Evolutionary conservation across 345 rosid genomes (phyloP), one percentile per base, ranked within the genome.

Genomic region (Eucalyptus brandiana): DNA sequence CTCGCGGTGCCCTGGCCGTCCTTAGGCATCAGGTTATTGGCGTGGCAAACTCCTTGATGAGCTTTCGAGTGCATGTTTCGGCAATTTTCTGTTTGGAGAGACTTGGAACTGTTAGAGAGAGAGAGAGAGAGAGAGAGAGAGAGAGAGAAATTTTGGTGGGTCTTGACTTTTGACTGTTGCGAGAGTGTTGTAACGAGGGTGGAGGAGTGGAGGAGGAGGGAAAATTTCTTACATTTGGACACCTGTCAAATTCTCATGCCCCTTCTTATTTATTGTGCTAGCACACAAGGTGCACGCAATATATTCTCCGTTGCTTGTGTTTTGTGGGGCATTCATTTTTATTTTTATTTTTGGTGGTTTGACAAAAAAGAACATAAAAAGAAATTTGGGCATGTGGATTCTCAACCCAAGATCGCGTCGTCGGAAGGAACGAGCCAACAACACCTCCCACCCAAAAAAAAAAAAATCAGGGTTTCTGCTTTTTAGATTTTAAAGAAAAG

Each of bases 1-100:
- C 98, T 97, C 5, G 98, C 97, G 2, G 99, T 96, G 40, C 98
- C 99, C 88, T 96, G 99, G 16, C 99, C 99, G 87, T 97, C 99
- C 53, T 96, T 97, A 0, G 97, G 99, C 99, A 96, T 96, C 86
- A 95, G 88, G 76, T 96, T 96, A 90, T 92, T 96, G 24, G 98
- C 99, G 53, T 92, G 94, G 91, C 94, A 95, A 87, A 97, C 91
- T 96, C 97, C 10, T 96, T 97, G 1, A 96, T 91, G 30, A 97
- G 92, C 92, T 96, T 97, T 83, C 98, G 91, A 6, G 90, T 80
- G 89, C 93, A 80, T 48, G 87, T 47, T 42, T 95, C 98, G 48
- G 94, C 95, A 95, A 97, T 97, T 86, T 18, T 80, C 80, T 14
- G 58, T 47, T 2, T 8, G 83, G 58, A 53, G 24, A 87, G 80